Base-by-base conservation (phyloP, 2,329 filamentous ascomycete genomes). In the Xylaria sp. region DNA sequence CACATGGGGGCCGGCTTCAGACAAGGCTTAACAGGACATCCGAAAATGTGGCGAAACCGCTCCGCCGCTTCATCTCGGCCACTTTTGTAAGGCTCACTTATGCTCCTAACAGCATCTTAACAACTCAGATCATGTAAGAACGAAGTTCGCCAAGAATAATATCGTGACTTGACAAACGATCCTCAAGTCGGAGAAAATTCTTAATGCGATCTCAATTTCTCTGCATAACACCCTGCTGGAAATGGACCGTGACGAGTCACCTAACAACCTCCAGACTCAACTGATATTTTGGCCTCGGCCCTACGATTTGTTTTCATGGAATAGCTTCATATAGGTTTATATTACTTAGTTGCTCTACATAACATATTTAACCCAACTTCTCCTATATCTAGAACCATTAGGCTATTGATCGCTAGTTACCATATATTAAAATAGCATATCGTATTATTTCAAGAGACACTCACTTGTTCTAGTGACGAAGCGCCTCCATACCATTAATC, bases 1-100 rank as follows among this genome's bases (percentile, higher is more conserved):
- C 35, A 44, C 47, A n/a, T 65, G 47, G 47, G 48, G 25, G 44
- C 55, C 54, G 54, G 29, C 25, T 59, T 51, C 54, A 44, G 13
- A 53, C 23, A 18, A 44, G 32, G 50, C 35, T 21, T 18, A 47
- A 37, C 47, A 23, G 23, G n/a, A 13, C 42, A 44, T 58, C 61
- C 21, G 53, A 42, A 44, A 42, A 44, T 35, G 53, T 21, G 12
- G 25, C 37, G 16, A 42, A 23, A 16, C 23, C 16, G 5, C 23
- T 4, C 8, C 32, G 8, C 35, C 16, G 21, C 8, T 44, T 13
- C 29, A 35, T 55, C 21, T 21, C 21, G 23, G 32, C 29, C n/a
- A 37, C 21, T 23, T 35, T 55, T 16, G 13, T 40, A 40, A 35
- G 25, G 42, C n/a, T 35, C 12, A 18, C 44, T 55, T 12, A 25